Percentiles rank a stretch among this genome's conserved stretches.
Evolutionary conservation across 345 rosid genomes (phyloP).

Genomic region (Punica granatum): DNA sequence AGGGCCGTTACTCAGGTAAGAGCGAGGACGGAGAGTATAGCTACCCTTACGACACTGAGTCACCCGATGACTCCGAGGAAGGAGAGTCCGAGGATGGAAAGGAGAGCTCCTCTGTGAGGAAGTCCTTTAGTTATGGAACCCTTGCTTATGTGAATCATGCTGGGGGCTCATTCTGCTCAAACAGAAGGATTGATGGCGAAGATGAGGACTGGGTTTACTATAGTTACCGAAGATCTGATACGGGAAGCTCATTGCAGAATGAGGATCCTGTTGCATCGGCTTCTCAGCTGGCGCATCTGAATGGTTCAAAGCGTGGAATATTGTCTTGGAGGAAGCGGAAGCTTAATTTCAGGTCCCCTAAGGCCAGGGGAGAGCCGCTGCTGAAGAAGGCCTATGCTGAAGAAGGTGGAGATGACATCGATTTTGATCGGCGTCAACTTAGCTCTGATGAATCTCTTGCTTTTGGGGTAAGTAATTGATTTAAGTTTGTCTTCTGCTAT

Average conservation of each 20-base stretch:
- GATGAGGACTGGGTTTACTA: constrained; percentile 82
- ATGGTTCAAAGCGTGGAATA: constrained; percentile 52
- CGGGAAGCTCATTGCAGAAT: constrained; percentile 27
- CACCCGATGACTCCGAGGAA: constrained; percentile 68
- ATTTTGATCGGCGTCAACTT: constrained; percentile 87
- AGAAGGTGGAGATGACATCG: constrained; percentile 99
- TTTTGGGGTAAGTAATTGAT: constrained; percentile 37
- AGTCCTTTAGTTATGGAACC: constrained; percentile 79
- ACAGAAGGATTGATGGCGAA: constrained; percentile 31
- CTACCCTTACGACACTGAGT: constrained; percentile 80
- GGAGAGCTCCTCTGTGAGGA: constrained; percentile 35
- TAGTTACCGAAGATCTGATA: constrained; percentile 64
- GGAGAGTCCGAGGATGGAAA: constrained; percentile 72
- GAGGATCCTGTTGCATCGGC: constrained; percentile 35
- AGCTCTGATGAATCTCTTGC: constrained; percentile 65
- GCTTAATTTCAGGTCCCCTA: constrained; percentile 77
- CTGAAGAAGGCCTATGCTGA: constrained; percentile 82
- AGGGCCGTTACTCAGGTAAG: constrained; percentile 56
- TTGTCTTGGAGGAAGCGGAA: constrained; percentile 92
- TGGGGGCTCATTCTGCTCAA: constrained; percentile 61
- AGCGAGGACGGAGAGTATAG: constrained; percentile 68
- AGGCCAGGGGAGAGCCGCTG: constrained; percentile 86
- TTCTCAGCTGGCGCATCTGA: constrained; percentile 42
- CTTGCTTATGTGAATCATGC: constrained; percentile 70
- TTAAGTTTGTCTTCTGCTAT: background rate